phyloP scores from a whole-genome alignment of 176 grass and related monocot genomes.

The Elaeis guineensis region DNA sequence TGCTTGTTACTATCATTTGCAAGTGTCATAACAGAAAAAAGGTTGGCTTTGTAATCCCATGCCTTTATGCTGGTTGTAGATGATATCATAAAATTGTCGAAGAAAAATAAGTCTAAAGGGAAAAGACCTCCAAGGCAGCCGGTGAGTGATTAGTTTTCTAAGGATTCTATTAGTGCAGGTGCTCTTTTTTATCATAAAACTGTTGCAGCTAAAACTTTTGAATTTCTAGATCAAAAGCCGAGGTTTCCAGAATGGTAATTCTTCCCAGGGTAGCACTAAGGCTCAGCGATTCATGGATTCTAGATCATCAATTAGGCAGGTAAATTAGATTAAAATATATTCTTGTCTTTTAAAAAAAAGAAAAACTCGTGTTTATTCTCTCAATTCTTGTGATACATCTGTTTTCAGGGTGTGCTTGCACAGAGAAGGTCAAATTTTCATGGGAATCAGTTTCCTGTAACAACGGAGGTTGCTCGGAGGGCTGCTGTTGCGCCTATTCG shows the following conservation, averaged over 20 bases:
- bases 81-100: slow-evolving; percentile 98
- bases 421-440: slow-evolving; percentile 77
- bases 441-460: slow-evolving; percentile 66
- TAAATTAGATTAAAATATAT: slow-evolving; percentile 1
- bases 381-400: neutral
- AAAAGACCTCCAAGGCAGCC: slow-evolving; percentile 54
- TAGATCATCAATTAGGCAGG: slow-evolving; percentile 83
- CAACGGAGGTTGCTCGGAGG: slow-evolving; percentile 67
- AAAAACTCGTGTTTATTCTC: neutral
- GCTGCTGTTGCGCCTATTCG: slow-evolving; percentile 46
- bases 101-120: slow-evolving; percentile 61
- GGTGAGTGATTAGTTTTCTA: slow-evolving; percentile 33
- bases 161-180: too few species aligned
- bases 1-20: neutral
- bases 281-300: slow-evolving; percentile 55
- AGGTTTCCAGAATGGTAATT: slow-evolving; percentile 48
- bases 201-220: neutral
- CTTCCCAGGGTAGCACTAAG: slow-evolving; percentile 48
- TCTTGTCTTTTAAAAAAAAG: neutral
- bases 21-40: too few species aligned
- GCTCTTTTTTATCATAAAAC: neutral
- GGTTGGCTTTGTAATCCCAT: neutral
- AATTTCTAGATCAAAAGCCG: slow-evolving; percentile 59
- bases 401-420: slow-evolving; percentile 58
- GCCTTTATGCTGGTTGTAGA: slow-evolving; percentile 27